phyloP scores from a whole-genome alignment of 78 protist genomes.

The Dictyostelium brefeldianum region DNA sequence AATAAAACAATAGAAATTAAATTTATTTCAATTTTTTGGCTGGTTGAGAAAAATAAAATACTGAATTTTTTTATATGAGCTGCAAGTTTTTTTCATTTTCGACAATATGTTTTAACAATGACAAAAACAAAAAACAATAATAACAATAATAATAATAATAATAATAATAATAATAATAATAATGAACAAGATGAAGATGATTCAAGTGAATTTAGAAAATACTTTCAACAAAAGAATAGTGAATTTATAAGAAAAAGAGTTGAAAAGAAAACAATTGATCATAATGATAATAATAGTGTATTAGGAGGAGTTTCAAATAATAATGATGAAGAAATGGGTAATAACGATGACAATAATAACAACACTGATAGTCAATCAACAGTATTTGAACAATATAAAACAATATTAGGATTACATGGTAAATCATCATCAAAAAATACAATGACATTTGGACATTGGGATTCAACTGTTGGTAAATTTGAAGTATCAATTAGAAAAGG shows the following conservation, averaged over 20 bases:
- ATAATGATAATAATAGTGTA: slow-evolving; percentile 10
- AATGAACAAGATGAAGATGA: slow-evolving; percentile 22
- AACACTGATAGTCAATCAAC: neutral
- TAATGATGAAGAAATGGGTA: neutral
- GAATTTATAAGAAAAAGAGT: neutral
- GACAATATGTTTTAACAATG: too few relatives aligned
- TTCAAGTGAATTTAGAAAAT: slow-evolving; percentile 33
- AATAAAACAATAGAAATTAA: too few relatives aligned
- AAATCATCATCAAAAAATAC: slow-evolving; percentile 25
- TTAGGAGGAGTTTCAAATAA: neutral
- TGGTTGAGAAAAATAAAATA: too few relatives aligned
- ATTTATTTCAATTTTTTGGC: too few relatives aligned
- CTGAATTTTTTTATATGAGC: too few relatives aligned
- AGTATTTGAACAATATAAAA: slow-evolving; percentile 45
- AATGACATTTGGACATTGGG: slow-evolving; percentile 35
- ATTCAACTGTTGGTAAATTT: neutral
- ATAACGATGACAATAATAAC: neutral
- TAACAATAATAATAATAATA: neutral
- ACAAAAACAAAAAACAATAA: neutral
- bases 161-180: slow-evolving; percentile 1
- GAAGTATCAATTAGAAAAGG: slow-evolving; percentile 31
- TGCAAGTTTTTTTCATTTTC: too few relatives aligned
- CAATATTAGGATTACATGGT: neutral
- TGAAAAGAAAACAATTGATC: neutral
- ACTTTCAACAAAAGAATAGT: neutral